phyloP scores from a whole-genome alignment of 805 yeast species.

The Zygoascus tannicola region DNA sequence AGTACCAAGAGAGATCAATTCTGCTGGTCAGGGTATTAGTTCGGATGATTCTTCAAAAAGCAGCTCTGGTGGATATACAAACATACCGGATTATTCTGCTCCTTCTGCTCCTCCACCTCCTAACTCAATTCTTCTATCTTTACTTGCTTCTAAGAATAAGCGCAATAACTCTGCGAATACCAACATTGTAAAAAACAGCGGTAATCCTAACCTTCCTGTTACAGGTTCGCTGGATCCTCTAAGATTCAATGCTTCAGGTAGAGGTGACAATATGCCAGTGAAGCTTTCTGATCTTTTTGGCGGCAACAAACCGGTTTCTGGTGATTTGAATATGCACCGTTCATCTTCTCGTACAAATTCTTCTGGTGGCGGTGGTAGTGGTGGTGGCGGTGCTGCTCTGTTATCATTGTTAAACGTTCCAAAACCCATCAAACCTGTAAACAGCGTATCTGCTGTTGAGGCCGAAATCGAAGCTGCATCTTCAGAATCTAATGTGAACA shows the following conservation, averaged over 20 bases:
- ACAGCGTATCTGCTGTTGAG: background rate
- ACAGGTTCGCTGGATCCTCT: background rate
- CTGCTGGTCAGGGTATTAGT: too few relatives aligned
- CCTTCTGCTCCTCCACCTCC: conserved; percentile 20
- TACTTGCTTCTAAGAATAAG: conserved; percentile 8
- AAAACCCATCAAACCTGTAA: background rate
- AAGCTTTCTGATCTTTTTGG: background rate
- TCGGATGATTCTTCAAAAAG: too few relatives aligned
- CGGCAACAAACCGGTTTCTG: background rate
- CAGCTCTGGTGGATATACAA: background rate
- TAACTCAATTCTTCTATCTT: conserved; percentile 16
- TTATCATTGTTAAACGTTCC: background rate
- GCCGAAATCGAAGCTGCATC: background rate
- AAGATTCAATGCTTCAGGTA: background rate
- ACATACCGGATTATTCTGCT: conserved; percentile 7
- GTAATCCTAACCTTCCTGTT: background rate
- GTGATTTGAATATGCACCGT: background rate
- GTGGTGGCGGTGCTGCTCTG: conserved; percentile 3
- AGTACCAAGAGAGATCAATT: too few relatives aligned
- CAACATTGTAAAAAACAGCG: background rate
- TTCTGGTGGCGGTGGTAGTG: background rate
- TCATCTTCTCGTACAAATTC: background rate
- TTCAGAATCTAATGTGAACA: background rate
- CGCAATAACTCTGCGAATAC: conserved; percentile 5
- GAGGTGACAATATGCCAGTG: background rate